These are phyloP conservation scores for Neurospora intermedia DNA, from an alignment of 495 filamentous ascomycete genomes.

Conservation along the genomic window DNA sequence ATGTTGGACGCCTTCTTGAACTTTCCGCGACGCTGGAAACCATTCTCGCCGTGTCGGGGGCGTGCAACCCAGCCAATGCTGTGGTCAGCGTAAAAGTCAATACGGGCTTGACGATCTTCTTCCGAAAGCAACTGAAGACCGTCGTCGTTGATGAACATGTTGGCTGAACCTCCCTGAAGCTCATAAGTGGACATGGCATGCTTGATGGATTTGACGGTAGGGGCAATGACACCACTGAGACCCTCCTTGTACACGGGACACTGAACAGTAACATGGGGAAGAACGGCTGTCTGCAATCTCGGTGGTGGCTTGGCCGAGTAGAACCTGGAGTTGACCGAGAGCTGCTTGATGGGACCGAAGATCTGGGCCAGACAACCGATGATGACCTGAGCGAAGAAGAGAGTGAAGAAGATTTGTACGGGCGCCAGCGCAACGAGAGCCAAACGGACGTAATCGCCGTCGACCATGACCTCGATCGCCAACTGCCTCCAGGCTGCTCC, in stretches of 20 bases:
- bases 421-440: constrained; percentile 53
- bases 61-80: constrained; percentile 74
- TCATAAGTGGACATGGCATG: constrained; percentile 69
- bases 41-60: constrained; percentile 52
- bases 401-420: constrained; percentile 68
- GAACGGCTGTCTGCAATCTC: constrained; percentile 37
- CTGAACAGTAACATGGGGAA: constrained; percentile 63
- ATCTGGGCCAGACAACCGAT: constrained; percentile 64
- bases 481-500: constrained; percentile 58
- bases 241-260: constrained; percentile 69
- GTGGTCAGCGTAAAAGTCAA: constrained; percentile 59
- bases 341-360: constrained; percentile 61
- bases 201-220: constrained; percentile 60
- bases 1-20: constrained; percentile 79
- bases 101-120: constrained; percentile 53
- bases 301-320: constrained; percentile 59
- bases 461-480: constrained; percentile 55
- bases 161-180: constrained; percentile 68
- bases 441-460: constrained; percentile 48
- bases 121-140: constrained; percentile 60
- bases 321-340: constrained; percentile 65
- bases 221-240: constrained; percentile 50
- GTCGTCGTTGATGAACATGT: constrained; percentile 75
- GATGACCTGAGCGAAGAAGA: constrained; percentile 68
- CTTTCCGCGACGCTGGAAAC: constrained; percentile 51